Base-by-base conservation (phyloP, 306 rosid species). In the Citrullus mucosospermus region DNA sequence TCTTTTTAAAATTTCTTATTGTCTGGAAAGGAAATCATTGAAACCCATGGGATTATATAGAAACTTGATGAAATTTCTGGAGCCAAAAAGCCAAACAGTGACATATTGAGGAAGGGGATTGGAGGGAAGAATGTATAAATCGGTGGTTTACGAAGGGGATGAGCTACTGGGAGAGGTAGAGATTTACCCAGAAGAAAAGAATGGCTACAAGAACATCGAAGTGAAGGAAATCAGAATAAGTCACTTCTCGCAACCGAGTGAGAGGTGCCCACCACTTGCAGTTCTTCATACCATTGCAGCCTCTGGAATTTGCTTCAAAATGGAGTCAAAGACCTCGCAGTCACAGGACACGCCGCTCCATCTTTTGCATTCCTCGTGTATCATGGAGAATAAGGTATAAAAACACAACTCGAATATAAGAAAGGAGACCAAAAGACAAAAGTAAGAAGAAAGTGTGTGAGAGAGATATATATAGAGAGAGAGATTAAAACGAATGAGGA, bases 181-280 rank as follows among this genome's bases (percentile, higher is more conserved):
- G 78, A 80, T 92, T 74, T 92, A 84, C 88, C 93, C 92, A 72
- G 91, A 78, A 85, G 90, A 86, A 84, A 87, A 87, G 89, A 85
- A 71, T 81, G 67, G 83, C 78, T 75, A 82, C 54, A 78, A 50
- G 65, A n/a, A 80, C 69, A 56, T 85, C 79, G 87, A 90, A 83
- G 72, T 88, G 96, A 91, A 85, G 93, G 98, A 91, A 86, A 91
- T 96, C 96, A 89, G 93, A 87, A 86, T 96, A 85, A 90, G 80
- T 83, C 91, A 91, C 68, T 92, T 91, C 77, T 90, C 99, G 38
- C 97, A 86, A 88, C 83, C 97, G 60, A 96, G 99, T 90, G 99
- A 96, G 90, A 89, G 99, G 81, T 96, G 99, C 82, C 93, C 93
- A 76, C 99, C 99, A 86, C 96, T 96, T 82, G 99, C 99, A 71